A percentile compares a stretch with the other conserved stretches of the same genome.
Conservation (phyloP, 2,329 filamentous ascomycete genomes). For the Botrytis porri region DNA sequence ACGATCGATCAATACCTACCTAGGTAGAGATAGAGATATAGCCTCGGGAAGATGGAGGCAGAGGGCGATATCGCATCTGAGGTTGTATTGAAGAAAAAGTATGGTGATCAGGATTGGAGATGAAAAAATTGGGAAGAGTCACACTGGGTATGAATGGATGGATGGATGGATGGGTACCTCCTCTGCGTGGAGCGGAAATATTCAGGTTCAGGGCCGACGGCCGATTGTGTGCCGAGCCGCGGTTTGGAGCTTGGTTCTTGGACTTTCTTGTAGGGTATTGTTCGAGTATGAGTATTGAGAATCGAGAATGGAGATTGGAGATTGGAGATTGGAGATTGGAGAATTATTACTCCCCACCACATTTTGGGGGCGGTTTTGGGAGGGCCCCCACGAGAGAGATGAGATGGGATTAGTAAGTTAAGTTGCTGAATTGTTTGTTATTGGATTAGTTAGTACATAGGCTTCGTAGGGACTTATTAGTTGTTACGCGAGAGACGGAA, state of each 20-base stretch:
- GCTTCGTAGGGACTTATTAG: too few species aligned
- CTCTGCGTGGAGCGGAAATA: background rate
- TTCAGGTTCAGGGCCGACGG: background rate
- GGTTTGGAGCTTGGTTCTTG: background rate
- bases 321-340: background rate
- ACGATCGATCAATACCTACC: background rate
- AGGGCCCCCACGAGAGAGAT: background rate
- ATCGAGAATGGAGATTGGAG: too few species aligned
- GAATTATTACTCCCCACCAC: background rate
- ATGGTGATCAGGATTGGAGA: background rate
- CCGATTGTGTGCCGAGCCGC: background rate
- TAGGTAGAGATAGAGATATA: background rate
- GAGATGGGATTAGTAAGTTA: background rate
- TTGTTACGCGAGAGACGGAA: background rate
- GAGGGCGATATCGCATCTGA: background rate
- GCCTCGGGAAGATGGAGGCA: background rate
- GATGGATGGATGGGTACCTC: too few species aligned
- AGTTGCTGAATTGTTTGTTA: background rate
- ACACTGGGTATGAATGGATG: too few species aligned
- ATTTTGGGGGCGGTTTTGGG: too few species aligned
- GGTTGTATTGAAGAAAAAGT: background rate
- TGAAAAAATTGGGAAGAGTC: background rate
- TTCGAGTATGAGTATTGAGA: too few species aligned
- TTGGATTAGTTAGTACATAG: background rate
- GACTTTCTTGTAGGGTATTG: too few species aligned